These are phyloP conservation scores for Allomyces arbusculus DNA, from an alignment of 192 early-diverging fungal genomes.

Conservation along the genomic window DNA sequence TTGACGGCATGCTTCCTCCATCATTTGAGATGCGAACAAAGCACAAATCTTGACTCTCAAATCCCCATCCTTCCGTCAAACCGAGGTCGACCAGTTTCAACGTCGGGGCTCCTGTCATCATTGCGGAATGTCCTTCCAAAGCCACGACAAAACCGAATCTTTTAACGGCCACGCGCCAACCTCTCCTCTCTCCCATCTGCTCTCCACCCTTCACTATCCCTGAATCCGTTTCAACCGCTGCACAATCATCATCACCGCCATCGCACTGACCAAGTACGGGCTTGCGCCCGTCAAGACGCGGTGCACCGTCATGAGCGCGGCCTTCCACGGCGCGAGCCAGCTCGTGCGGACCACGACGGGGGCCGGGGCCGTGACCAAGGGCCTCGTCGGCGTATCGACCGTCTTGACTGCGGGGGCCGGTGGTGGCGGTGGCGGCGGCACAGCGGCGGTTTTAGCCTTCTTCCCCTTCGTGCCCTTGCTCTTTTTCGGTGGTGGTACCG, in stretches of 20 bases:
- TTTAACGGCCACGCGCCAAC: no score
- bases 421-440: neutral
- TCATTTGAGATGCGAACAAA: no score
- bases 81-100: no score
- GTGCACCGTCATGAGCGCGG: neutral
- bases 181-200: no score
- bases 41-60: no score
- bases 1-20: no score
- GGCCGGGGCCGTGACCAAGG: neutral
- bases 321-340: neutral
- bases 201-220: no score
- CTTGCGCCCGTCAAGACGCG: neutral
- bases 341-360: neutral
- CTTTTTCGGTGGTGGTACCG: neutral
- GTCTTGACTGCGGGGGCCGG: neutral
- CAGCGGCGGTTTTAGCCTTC: neutral
- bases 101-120: no score
- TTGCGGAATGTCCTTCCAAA: no score
- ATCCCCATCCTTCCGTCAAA: no score
- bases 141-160: no score
- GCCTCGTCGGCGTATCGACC: neutral
- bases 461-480: neutral
- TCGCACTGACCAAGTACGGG: neutral
- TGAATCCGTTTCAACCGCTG: neutral
- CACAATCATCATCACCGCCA: neutral